Conservation (phyloP, 169 alveolate genomes). For the Plasmodium cynomolgi region DNA sequence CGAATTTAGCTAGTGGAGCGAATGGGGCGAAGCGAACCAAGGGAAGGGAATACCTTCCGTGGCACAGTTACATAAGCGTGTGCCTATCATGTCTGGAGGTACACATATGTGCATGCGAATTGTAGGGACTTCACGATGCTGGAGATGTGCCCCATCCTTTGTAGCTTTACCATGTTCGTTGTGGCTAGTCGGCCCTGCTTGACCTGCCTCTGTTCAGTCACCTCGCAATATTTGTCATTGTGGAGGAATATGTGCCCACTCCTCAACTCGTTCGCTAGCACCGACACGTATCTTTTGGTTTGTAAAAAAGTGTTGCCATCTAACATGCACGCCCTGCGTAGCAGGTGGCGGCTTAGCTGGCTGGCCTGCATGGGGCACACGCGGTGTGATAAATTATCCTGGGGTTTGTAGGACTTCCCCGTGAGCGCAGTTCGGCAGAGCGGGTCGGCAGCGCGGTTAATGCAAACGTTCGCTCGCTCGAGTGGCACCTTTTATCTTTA, state of each 20-base stretch:
- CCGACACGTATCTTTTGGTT: slow-evolving; percentile 32
- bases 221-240: slow-evolving; percentile 71
- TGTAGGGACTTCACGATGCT: neutral
- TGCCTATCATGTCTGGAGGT: neutral
- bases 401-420: neutral
- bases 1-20: neutral
- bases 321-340: neutral
- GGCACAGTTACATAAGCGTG: neutral
- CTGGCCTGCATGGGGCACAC: neutral
- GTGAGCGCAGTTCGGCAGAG: neutral
- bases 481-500: neutral
- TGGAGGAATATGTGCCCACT: slow-evolving; percentile 64
- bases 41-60: neutral
- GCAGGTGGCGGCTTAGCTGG: neutral
- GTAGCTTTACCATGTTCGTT: slow-evolving; percentile 47
- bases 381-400: neutral
- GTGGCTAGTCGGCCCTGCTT: slow-evolving; percentile 68
- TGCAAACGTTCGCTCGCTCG: neutral
- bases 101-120: neutral
- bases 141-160: neutral
- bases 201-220: slow-evolving; percentile 71
- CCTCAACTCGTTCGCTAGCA: slow-evolving; percentile 56
- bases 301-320: neutral
- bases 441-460: neutral
- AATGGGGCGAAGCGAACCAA: neutral